Evolutionary conservation across 2,329 filamentous ascomycete genomes (phyloP), one percentile per base, ranked within the genome.

Genomic region (Venturia nashicola): DNA sequence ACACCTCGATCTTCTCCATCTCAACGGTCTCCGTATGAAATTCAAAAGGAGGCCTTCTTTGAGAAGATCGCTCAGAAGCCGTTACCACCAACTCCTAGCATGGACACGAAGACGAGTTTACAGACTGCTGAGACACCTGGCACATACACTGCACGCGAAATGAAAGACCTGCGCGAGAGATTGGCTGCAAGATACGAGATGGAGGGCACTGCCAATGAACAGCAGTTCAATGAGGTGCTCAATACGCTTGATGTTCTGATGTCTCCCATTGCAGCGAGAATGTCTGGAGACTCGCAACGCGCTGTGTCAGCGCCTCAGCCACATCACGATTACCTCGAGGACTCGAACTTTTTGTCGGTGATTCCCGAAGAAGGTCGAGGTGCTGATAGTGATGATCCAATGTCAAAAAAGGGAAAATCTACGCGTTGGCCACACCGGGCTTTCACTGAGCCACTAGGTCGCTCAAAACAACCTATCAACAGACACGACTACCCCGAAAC

Each of bases 161-260:
- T 87, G 42, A 78, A 79, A 8, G 83, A 86, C 69, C 84, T 82
- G 11, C 80, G 84, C 23, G 79, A 80, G 43, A 81, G 82, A 66
- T 77, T 87, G 39, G 79, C 83, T 42, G 78, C 80, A 63, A 78
- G 80, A 61, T 77, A 78, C 27, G 77, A 74, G 32, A 72, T 74
- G 59, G 79, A 78, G 69, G 69, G 78, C 69, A 68, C 76, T 69
- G 68, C 78, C 69, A 71, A 76, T 73, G 73, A 80, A 66, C 75
- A 76, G 5, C 81, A 84, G 65, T 77, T 86, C 51, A 79, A 83
- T 40, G 81, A 84, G 59, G 80, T 88, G 32, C 81, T 88, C 57
- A 79, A 79, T 9, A 80, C 86, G 66, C 76, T 86, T 14, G 83
- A 86, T 71, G 78, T 79, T 20, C 73, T 85, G 34, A 83, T 86